These are phyloP conservation scores for Phytophthora syringae DNA, from an alignment of 352 stramenopile genomes.

Conservation along the genomic window DNA sequence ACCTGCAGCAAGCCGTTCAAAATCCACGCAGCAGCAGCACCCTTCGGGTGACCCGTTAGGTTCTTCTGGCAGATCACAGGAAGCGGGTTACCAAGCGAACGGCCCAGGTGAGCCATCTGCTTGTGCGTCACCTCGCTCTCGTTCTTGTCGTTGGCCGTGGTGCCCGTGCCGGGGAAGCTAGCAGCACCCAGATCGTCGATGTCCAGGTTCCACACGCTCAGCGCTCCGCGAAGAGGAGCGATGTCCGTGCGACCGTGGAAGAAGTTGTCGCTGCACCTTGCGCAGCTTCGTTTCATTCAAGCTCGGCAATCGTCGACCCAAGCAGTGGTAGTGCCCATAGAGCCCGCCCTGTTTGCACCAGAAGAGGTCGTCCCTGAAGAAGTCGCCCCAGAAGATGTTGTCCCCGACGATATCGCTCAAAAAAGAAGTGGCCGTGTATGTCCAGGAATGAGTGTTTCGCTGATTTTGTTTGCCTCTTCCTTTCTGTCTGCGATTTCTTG, in stretches of 20 bases:
- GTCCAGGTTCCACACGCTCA: conserved; percentile 76
- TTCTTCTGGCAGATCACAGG: conserved; percentile 86
- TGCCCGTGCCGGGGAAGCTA: conserved; percentile 84
- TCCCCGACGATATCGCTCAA: too few relatives aligned
- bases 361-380: too few relatives aligned
- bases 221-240: conserved; percentile 68
- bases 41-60: conserved; percentile 86
- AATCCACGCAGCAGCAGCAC: conserved; percentile 83
- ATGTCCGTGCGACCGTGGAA: conserved; percentile 61
- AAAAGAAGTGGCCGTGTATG: too few relatives aligned
- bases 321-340: too few relatives aligned
- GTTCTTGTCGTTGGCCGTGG: conserved; percentile 88
- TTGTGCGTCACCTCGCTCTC: conserved; percentile 89
- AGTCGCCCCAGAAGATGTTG: too few relatives aligned
- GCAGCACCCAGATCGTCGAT: conserved; percentile 78
- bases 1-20: conserved; percentile 85
- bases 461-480: too few relatives aligned
- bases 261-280: conserved; percentile 67
- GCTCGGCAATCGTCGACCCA: too few relatives aligned
- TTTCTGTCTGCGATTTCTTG: too few relatives aligned
- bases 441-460: too few relatives aligned
- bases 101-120: conserved; percentile 80
- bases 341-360: too few relatives aligned
- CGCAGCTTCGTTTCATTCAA: conserved; percentile 61
- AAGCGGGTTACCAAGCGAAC: conserved; percentile 75